Conservation (phyloP, 2,329 filamentous ascomycete genomes). For the Pyricularia pennisetigena region DNA sequence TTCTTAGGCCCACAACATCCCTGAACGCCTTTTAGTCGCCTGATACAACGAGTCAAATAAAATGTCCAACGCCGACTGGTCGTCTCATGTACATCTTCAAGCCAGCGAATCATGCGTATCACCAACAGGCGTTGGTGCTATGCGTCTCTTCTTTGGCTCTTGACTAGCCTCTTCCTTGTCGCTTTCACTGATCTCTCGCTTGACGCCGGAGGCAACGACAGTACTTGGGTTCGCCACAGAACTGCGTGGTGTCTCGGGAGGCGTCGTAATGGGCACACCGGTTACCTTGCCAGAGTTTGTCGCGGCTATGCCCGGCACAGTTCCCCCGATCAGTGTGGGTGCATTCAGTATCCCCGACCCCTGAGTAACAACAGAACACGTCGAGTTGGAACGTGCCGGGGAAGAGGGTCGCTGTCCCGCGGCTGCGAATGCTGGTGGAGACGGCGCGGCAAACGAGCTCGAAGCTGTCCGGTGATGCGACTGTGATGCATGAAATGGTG, state of each 20-base stretch:
- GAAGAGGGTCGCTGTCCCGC: conserved; percentile 58
- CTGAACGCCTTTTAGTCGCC: not conserved
- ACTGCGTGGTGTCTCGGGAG: conserved; percentile 75
- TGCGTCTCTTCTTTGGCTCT: conserved; percentile 57
- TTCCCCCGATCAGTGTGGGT: conserved; percentile 68
- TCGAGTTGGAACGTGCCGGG: conserved; percentile 76
- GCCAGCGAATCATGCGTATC: conserved; percentile 5
- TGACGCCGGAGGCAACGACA: conserved; percentile 38
- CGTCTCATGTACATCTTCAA: not conserved
- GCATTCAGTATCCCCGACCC: conserved; percentile 58
- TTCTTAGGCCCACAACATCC: not conserved
- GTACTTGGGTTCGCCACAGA: conserved; percentile 31
- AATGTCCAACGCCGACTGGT: not conserved
- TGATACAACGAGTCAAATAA: not conserved
- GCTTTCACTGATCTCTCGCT: conserved; percentile 46
- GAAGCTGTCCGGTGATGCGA: conserved; percentile 45
- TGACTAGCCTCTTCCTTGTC: conserved; percentile 39
- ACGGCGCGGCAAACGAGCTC: conserved; percentile 48
- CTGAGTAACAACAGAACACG: conserved; percentile 68
- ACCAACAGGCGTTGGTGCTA: conserved; percentile 55
- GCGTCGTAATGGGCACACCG: conserved; percentile 70
- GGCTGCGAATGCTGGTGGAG: conserved; percentile 36
- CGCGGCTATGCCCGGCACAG: conserved; percentile 66
- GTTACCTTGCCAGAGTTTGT: conserved; percentile 55
- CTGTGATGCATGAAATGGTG: conserved; percentile 34